Conservation (phyloP, 2,329 filamentous ascomycete species). For the Xylaria sp. region DNA sequence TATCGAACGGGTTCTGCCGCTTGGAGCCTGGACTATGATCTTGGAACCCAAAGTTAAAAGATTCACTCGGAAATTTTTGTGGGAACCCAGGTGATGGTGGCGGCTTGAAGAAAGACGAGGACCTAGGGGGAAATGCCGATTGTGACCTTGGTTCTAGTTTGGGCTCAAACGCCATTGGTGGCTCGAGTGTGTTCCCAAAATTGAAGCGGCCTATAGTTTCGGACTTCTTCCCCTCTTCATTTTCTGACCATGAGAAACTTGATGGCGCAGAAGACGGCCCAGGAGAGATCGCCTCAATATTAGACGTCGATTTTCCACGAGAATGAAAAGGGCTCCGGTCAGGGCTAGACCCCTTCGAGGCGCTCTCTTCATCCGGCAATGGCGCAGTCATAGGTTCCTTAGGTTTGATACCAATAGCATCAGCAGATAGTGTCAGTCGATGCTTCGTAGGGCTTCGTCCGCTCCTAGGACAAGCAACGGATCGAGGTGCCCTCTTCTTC, state of each 20-base stretch:
- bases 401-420: slow-evolving; percentile 57
- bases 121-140: slow-evolving; percentile 33
- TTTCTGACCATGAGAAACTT: slow-evolving; percentile 63
- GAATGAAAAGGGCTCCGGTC: slow-evolving; percentile 53
- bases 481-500: slow-evolving; percentile 54
- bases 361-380: slow-evolving; percentile 57
- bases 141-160: slow-evolving; percentile 20
- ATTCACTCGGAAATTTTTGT: slow-evolving; percentile 46
- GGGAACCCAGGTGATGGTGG: slow-evolving; percentile 50
- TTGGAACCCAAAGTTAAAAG: slow-evolving; percentile 51
- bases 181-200: slow-evolving; percentile 42
- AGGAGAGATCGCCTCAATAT: slow-evolving; percentile 57
- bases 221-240: slow-evolving; percentile 51
- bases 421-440: slow-evolving; percentile 63
- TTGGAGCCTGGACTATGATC: slow-evolving; percentile 43
- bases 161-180: slow-evolving; percentile 46
- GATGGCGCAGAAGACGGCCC: slow-evolving; percentile 72
- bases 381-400: slow-evolving; percentile 67
- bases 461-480: slow-evolving; percentile 55
- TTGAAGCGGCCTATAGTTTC: slow-evolving; percentile 50
- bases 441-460: slow-evolving; percentile 66
- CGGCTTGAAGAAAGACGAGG: slow-evolving; percentile 40
- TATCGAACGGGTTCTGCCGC: slow-evolving; percentile 32
- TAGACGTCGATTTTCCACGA: slow-evolving; percentile 60
- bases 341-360: slow-evolving; percentile 48